Base-by-base conservation (phyloP, 164 flowering plant genomes). In the Vitis rupestris region DNA sequence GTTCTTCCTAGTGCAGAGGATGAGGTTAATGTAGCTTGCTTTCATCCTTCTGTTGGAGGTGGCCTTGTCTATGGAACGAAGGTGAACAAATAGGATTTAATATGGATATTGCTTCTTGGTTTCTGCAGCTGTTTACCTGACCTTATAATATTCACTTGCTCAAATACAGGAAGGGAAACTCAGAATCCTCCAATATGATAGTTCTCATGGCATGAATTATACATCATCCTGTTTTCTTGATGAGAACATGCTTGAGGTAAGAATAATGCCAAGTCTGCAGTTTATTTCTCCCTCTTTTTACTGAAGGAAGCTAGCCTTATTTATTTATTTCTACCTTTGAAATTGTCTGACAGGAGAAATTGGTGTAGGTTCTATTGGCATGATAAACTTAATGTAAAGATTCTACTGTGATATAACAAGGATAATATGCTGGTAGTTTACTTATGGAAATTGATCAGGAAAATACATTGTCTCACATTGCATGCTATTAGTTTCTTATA, bases 1-100 rank as follows among this genome's bases (percentile, higher is more conserved):
- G 97, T 89, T 49, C 93, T 96, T 77, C 97, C 99, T 17, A 93
- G 95, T 81, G 90, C 98, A n/a, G 99, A 93, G 74, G 99, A 95
- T 82, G 99, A 95, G 77, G 99, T 95, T 48, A 95, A 95, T 86
- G 99, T 95, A 12, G 99, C 99, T 57, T 95, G 97, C 80, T 95
- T 95, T 82, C 99, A 95, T 84, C 99, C 99, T 75, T 84, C 84
- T 47, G 87, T 76, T 73, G 99, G 99, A 70, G 90, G 92, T 61
- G 99, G 99, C 9, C 89, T 96, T 75, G 98, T 96, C 17, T 96
- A 96, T 79, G 99, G 99, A 74, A 96, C 99, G 9, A 96, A 96
- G 95, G 99, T 91, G 69, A 55, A 56, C 7, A 60, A 47, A 9
- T 59, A 27, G 30, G 53, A 23, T 50, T 10, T 31, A 19, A 1